These are phyloP conservation scores for Pleurotus salmoneostramineus DNA, from an alignment of 768 basidiomycete genomes.

Conservation along the genomic window DNA sequence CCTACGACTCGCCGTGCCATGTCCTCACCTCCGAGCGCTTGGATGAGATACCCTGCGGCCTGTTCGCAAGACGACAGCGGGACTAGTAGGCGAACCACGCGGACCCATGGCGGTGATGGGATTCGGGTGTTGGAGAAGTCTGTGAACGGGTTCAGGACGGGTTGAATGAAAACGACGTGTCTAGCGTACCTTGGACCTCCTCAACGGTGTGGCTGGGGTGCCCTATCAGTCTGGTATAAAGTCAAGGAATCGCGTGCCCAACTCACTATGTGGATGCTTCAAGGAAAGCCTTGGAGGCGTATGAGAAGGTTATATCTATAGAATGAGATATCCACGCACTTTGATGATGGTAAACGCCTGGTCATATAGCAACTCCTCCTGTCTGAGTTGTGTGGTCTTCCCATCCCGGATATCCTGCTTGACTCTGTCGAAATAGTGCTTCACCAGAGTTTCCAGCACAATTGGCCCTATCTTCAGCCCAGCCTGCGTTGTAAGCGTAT, in stretches of 20 bases:
- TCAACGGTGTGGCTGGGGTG: slow-evolving; percentile 75
- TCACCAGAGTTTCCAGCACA: slow-evolving; percentile 73
- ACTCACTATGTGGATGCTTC: slow-evolving; percentile 66
- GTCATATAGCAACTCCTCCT: slow-evolving; percentile 80
- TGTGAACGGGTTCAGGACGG: slow-evolving; percentile 10
- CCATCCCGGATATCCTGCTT: slow-evolving; percentile 38
- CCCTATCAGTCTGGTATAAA: not conserved
- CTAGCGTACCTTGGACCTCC: slow-evolving; percentile 58
- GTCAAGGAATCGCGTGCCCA: slow-evolving; percentile 4
- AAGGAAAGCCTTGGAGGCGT: slow-evolving; percentile 59
- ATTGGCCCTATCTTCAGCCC: slow-evolving; percentile 69
- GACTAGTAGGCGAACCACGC: slow-evolving; percentile 64
- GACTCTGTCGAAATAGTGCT: slow-evolving; percentile 76
- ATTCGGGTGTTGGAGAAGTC: slow-evolving; percentile 78
- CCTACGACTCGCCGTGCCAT: slow-evolving; percentile 69
- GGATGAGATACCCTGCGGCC: slow-evolving; percentile 68
- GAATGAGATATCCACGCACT: slow-evolving; percentile 28
- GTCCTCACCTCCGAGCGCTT: slow-evolving; percentile 82
- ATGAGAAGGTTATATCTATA: not conserved
- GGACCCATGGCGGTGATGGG: slow-evolving; percentile 82
- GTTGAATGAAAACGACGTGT: not conserved
- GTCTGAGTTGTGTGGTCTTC: slow-evolving; percentile 45
- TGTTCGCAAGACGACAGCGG: slow-evolving; percentile 74
- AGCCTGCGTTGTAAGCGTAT: slow-evolving; percentile 57
- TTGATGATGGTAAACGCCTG: slow-evolving; percentile 75